These are phyloP conservation scores for Hymenoscyphus scutula DNA, from an alignment of 2,329 filamentous ascomycete species.

Conservation along the genomic window DNA sequence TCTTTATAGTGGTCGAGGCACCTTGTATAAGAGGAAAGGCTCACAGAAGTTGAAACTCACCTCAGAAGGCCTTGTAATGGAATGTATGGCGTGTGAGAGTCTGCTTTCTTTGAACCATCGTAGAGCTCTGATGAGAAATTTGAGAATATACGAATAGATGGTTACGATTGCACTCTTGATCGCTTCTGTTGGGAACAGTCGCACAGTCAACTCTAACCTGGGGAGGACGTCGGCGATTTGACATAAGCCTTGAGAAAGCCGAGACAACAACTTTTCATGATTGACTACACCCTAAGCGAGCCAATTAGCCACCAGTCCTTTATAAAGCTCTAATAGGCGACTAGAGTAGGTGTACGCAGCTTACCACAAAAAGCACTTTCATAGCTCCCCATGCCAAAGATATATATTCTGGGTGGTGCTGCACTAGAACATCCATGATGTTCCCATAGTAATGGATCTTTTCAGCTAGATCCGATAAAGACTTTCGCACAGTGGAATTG, in stretches of 20 bases:
- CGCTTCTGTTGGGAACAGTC: conserved; percentile 16
- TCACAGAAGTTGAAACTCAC: conserved; percentile 10
- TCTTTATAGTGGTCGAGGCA: too few relatives aligned
- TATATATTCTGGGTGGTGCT: conserved; percentile 18
- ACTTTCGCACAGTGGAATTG: conserved; percentile 14
- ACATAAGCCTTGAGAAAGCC: conserved; percentile 17
- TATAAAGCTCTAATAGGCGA: not conserved
- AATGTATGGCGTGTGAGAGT: conserved; percentile 10
- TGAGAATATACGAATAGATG: conserved; percentile 18
- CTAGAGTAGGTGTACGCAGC: not conserved
- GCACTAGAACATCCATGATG: conserved; percentile 9
- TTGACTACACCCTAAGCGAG: conserved; percentile 19
- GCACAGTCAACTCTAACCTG: conserved; percentile 2
- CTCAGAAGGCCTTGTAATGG: conserved; percentile 10
- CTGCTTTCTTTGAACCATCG: conserved; percentile 21
- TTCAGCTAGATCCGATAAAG: conserved; percentile 2
- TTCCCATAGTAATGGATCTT: conserved; percentile 9
- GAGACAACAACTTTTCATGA: conserved; percentile 19
- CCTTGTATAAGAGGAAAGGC: too few relatives aligned
- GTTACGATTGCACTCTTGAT: conserved; percentile 16
- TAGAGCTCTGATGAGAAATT: conserved; percentile 16
- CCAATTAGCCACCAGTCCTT: not conserved
- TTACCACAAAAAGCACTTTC: not conserved
- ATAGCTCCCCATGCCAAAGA: conserved; percentile 12
- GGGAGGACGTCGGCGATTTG: conserved; percentile 19